phyloP scores from a whole-genome alignment of 148 eudicot genomes.

The Suaeda aralocaspica region DNA sequence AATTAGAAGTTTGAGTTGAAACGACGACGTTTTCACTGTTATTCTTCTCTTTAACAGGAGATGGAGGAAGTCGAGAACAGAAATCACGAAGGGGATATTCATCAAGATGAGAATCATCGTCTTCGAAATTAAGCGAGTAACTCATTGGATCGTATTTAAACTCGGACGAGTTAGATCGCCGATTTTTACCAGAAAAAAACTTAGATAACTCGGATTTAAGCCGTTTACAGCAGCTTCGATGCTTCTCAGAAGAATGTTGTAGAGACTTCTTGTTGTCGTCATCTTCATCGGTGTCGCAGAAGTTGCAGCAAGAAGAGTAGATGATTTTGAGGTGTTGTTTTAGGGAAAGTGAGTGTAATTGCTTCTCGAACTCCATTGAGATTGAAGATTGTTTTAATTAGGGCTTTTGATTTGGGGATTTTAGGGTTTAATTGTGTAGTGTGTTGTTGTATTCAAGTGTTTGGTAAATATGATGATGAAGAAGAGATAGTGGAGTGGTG shows the following conservation, averaged over 20 bases:
- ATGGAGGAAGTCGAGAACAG: constrained; percentile 36
- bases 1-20: constrained; percentile 19
- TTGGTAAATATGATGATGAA: constrained; percentile 6
- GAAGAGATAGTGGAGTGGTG: neutral
- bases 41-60: constrained; percentile 18
- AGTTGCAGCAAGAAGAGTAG: constrained; percentile 25
- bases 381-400: neutral
- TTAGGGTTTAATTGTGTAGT: neutral
- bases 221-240: constrained; percentile 23
- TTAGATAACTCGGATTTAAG: constrained; percentile 28
- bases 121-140: constrained; percentile 58
- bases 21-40: constrained; percentile 20
- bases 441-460: neutral
- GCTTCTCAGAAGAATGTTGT: constrained; percentile 10
- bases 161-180: constrained; percentile 34
- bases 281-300: constrained; percentile 19
- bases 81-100: constrained; percentile 33
- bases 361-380: constrained; percentile 28
- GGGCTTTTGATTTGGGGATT: neutral
- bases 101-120: constrained; percentile 28
- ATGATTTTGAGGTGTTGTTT: constrained; percentile 27
- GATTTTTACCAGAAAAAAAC: constrained; percentile 32
- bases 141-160: constrained; percentile 59
- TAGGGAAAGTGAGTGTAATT: constrained; percentile 23
- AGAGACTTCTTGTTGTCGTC: constrained; percentile 11